Conservation (phyloP, 306 rosid genomes). For the Rosa chinensis region DNA sequence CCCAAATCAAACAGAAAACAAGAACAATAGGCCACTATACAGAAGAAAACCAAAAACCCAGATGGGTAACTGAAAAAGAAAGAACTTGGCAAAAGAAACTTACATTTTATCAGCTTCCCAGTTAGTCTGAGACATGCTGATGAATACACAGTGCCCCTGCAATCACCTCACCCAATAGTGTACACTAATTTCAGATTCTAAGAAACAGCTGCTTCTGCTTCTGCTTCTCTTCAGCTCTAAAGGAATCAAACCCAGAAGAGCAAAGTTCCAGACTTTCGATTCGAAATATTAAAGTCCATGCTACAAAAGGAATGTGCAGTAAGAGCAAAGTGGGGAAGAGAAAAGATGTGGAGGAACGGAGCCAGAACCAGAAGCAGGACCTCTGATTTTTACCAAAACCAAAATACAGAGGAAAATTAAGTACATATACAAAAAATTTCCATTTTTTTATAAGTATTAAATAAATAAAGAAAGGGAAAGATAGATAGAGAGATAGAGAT, state of each 20-base stretch:
- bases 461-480: slow-evolving; percentile 34
- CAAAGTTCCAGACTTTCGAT: slow-evolving; percentile 33
- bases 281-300: slow-evolving; percentile 26
- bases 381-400: slow-evolving; percentile 32
- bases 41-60: slow-evolving; percentile 35
- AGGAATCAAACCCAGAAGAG: slow-evolving; percentile 35
- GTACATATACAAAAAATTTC: slow-evolving; percentile 9
- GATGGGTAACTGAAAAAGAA: slow-evolving; percentile 5
- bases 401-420: slow-evolving; percentile 24
- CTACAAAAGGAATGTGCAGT: slow-evolving; percentile 24
- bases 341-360: slow-evolving; percentile 34
- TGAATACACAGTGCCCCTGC: slow-evolving; percentile 4
- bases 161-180: slow-evolving; percentile 20
- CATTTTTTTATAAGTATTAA: slow-evolving; percentile 27
- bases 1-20: slow-evolving; percentile 34
- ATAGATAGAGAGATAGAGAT: slow-evolving; percentile 23
- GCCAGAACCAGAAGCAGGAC: slow-evolving; percentile 29
- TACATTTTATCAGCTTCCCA: slow-evolving; percentile 99
- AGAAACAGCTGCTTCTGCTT: slow-evolving; percentile 27
- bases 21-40: background rate
- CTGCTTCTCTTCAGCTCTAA: slow-evolving; percentile 27
- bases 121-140: slow-evolving; percentile 95
- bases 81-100: slow-evolving; percentile 28
- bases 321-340: slow-evolving; percentile 28
- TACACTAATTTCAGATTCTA: slow-evolving; percentile 30